Conservation (phyloP, 164 flowering plant genomes). For the Annona cherimola region DNA sequence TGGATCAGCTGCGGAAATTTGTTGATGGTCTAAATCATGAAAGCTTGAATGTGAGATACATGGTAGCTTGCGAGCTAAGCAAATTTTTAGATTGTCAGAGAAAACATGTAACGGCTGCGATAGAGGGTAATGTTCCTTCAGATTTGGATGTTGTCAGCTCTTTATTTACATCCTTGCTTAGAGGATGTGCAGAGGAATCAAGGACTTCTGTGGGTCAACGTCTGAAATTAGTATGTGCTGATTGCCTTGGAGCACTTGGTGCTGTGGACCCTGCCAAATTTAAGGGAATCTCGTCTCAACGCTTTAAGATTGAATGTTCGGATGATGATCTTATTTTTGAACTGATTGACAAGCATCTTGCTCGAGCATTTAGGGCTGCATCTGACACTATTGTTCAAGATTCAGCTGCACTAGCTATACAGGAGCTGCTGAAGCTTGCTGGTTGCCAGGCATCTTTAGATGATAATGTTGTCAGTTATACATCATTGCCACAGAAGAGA, state of each 20-base stretch:
- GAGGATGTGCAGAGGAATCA: constrained; percentile 98
- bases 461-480: constrained; percentile 42
- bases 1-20: constrained; percentile 74
- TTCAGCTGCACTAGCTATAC: constrained; percentile 97
- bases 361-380: constrained; percentile 96
- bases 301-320: constrained; percentile 94
- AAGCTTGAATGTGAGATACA: constrained; percentile 93
- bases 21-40: constrained; percentile 91
- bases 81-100: constrained; percentile 60
- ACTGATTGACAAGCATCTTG: constrained; percentile 91
- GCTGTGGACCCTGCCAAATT: constrained; percentile 98
- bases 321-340: constrained; percentile 99
- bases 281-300: constrained; percentile 51
- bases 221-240: constrained; percentile 88
- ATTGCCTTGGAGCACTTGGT: constrained; percentile 95
- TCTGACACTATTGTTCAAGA: constrained; percentile 91
- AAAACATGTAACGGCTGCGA: constrained; percentile 60
- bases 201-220: constrained; percentile 83
- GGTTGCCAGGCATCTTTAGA: constrained; percentile 94
- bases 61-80: constrained; percentile 90
- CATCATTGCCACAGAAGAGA: constrained; percentile 26
- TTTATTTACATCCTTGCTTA: constrained; percentile 69
- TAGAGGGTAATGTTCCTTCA: constrained; percentile 54
- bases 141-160: constrained; percentile 78
- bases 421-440: constrained; percentile 91